Evolutionary conservation across 306 rosid genomes (phyloP), one percentile per base, ranked within the genome.

Genomic region (Inga laurina): DNA sequence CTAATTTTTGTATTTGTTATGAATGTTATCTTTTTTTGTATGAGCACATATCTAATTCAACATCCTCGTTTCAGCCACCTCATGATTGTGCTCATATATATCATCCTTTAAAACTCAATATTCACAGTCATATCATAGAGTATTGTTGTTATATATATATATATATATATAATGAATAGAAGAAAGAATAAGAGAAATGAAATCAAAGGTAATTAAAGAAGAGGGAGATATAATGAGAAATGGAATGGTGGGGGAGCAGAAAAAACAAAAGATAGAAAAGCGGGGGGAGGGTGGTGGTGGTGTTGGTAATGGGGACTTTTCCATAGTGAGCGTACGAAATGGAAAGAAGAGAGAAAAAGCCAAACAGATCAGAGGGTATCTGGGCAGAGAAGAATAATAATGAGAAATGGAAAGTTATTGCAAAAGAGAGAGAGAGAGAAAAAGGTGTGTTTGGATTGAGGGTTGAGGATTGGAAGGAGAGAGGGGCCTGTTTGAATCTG

Each of bases 401-500:
- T 34, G 72, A 16, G 44, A 66, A 34, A 34, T 66, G 41, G 44
- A 32, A 16, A 66, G 41, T 16, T 19, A n/a, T 14, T 12, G 16
- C 14, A 49, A 49, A 4, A 49, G 70, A 32, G 41, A 32, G 2
- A 34, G 7, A 30, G 11, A 9, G n/a, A 54, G 19, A 18, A 15
- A 21, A 56, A 21, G 10, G 30, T 0, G 64, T n/a, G 13, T 57
- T n/a, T 57, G 27, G 64, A 57, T 39, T 21, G 30, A 19, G 24
- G 43, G 43, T 39, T 39, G 43, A 19, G 62, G 62, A 21, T 57
- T 57, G 21, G 8, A n/a, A 18, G 30, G 43, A 39, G 64, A 7
- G 90, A 91, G 90, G 91, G 68, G 85, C 90, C 87, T 85, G 90
- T 81, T 84, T 83, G 84, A 84, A 79, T 76, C 78, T 88, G 91